phyloP scores from a whole-genome alignment of 306 rosid genomes.

The Luffa aegyptiaca region DNA sequence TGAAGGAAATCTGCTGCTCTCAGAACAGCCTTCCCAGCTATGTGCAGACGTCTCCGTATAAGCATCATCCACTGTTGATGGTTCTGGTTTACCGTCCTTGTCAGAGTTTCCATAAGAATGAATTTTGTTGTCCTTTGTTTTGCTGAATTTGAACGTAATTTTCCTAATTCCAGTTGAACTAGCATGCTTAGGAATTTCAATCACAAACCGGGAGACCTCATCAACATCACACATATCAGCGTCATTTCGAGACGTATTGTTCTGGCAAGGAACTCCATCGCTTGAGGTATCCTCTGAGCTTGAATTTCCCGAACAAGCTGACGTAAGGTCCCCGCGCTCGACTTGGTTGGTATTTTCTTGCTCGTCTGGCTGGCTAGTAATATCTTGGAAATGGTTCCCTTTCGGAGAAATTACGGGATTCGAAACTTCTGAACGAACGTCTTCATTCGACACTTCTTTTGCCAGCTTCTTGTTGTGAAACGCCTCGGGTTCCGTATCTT shows the following conservation, averaged over 20 bases:
- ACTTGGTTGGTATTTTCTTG: slow-evolving; percentile 27
- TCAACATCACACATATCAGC: slow-evolving; percentile 24
- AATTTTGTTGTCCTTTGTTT: slow-evolving; percentile 44
- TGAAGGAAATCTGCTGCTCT: slow-evolving; percentile 21
- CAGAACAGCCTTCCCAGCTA: slow-evolving; percentile 26
- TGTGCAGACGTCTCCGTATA: slow-evolving; percentile 25
- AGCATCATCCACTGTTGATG: slow-evolving; percentile 22
- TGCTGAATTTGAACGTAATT: slow-evolving; percentile 82
- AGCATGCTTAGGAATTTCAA: slow-evolving; percentile 70
- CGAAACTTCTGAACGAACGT: slow-evolving; percentile 75
- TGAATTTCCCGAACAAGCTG: slow-evolving; percentile 54
- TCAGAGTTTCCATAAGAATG: slow-evolving; percentile 14
- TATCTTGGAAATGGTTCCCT: slow-evolving; percentile 60
- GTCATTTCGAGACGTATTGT: slow-evolving; percentile 25
- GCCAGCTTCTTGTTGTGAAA: slow-evolving; percentile 60
- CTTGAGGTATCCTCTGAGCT: slow-evolving; percentile 50
- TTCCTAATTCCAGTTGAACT: slow-evolving; percentile 75
- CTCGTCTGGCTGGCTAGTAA: slow-evolving; percentile 62
- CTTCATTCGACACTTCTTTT: slow-evolving; percentile 72
- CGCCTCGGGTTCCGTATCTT: slow-evolving; percentile 26
- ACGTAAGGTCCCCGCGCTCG: slow-evolving; percentile 70
- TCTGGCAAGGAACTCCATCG: slow-evolving; percentile 30
- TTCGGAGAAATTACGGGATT: slow-evolving; percentile 56
- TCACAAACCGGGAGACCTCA: slow-evolving; percentile 52
- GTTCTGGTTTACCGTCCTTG: slow-evolving; percentile 24